Evolutionary conservation across 768 basidiomycete species (phyloP).

Genomic region (Clathrus columnatus): DNA sequence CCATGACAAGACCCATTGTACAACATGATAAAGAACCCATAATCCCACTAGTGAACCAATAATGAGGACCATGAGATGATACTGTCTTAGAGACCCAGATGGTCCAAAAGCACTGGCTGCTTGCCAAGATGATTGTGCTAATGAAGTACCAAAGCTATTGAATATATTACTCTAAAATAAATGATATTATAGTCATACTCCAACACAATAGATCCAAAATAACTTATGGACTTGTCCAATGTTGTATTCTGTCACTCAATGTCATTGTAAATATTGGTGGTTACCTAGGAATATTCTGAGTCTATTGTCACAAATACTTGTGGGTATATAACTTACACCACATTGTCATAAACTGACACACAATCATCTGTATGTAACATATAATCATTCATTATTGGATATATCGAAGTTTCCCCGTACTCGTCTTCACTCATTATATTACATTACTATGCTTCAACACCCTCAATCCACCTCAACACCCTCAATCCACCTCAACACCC

Average conservation of each 20-base stretch:
- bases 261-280: too few species aligned
- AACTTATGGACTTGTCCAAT: conserved; percentile 65
- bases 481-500: too few species aligned
- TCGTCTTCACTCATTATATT: too few species aligned
- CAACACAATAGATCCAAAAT: not conserved
- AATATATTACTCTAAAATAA: conserved; percentile 52
- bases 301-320: not conserved
- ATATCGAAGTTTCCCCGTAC: too few species aligned
- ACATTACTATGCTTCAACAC: too few species aligned
- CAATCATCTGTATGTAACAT: too few species aligned
- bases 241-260: conserved; percentile 74
- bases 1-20: conserved; percentile 28
- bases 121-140: conserved; percentile 59
- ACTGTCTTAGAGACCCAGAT: conserved; percentile 57
- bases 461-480: too few species aligned
- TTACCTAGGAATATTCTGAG: conserved; percentile 43
- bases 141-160: conserved; percentile 49
- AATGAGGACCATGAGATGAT: conserved; percentile 55
- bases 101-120: conserved; percentile 69
- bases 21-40: too few species aligned
- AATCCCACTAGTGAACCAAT: conserved; percentile 45
- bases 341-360: too few species aligned
- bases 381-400: too few species aligned
- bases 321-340: too few species aligned
- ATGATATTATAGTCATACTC: conserved; percentile 8